Evolutionary conservation across 495 filamentous ascomycete genomes (phyloP).

Genomic region (Cladorrhinum samala): DNA sequence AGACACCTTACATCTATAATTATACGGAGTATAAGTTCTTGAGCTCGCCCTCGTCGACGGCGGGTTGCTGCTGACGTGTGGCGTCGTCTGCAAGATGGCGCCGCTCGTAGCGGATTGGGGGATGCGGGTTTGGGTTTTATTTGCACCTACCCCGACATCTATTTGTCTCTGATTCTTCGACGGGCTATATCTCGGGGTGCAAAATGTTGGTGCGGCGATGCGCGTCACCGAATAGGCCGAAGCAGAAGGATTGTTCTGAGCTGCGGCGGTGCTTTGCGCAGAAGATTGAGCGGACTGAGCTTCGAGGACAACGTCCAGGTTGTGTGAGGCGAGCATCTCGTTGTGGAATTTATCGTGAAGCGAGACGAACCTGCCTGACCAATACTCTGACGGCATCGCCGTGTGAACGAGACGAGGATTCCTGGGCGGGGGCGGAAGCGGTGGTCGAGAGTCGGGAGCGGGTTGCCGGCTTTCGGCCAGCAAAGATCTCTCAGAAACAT

Average conservation of each 20-base stretch:
- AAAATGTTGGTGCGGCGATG: neutral
- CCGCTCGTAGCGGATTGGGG: conserved; percentile 24
- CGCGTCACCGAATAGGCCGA: conserved; percentile 15
- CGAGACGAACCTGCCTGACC: conserved; percentile 51
- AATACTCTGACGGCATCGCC: conserved; percentile 38
- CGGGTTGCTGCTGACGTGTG: neutral
- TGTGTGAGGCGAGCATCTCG: conserved; percentile 32
- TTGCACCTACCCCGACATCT: too few relatives aligned
- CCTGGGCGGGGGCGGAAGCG: neutral
- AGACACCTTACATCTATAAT: neutral
- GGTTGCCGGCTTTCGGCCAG: too few relatives aligned
- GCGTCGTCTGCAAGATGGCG: conserved; percentile 18
- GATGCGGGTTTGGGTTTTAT: conserved; percentile 7
- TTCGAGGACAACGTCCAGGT: conserved; percentile 23
- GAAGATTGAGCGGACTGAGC: conserved; percentile 12
- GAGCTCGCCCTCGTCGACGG: neutral
- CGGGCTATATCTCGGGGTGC: too few relatives aligned
- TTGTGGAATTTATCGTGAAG: conserved; percentile 48
- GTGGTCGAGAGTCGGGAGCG: neutral
- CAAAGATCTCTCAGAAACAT: too few relatives aligned
- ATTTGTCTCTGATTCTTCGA: too few relatives aligned
- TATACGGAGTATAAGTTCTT: neutral
- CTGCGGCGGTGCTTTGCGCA: conserved; percentile 19
- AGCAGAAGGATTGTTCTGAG: conserved; percentile 19
- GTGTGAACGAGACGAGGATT: conserved; percentile 20